Evolutionary conservation across 2,329 filamentous ascomycete genomes (phyloP), one percentile per base, ranked within the genome.

Genomic region (Stachybotrys elegans): DNA sequence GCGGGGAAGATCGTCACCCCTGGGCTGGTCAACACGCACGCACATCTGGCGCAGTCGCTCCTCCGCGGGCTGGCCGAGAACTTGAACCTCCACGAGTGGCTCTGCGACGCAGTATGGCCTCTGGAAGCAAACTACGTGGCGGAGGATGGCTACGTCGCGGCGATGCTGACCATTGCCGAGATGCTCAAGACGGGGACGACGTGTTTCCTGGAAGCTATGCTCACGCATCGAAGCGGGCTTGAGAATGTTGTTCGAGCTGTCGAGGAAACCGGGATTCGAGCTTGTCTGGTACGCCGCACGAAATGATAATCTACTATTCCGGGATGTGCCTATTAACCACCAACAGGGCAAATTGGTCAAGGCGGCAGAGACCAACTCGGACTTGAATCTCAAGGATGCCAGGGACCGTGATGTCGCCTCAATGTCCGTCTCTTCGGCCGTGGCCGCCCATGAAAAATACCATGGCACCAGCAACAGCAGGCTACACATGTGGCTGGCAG

Each of bases 131-230:
- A 47, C 17, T 59, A 57, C 44, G 44, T 19, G 2, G 49, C 48
- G 9, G 43, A 51, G 3, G 72, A 76, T 55, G 73, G 72, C 16
- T 74, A 74, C 51, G 64, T 68, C 4, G 72, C 72, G 5, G 70
- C 69, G 2, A 56, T 67, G 6, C 56, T 75, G 31, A 73, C 66
- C 17, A 73, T 76, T 31, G 71, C 68, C 1, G 72, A 76, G 56
- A 73, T 76, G 71, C 57, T 75, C 25, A 66, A 67, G 52, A 67
- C 62, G 4, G 72, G 72, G 0, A 75, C 72, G 4, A 76, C 72
- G 3, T 73, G 68, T 48, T 76, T 77, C 48, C 57, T 76, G 6
- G 72, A 76, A 53, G 73, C 70, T 34, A 74, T 76, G 72, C 63
- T 72, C 43, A 59, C 57, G 7, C 51, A 54, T 43, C 37, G 53